phyloP scores from a whole-genome alignment of 1,284 basidiomycete genomes.

The Heterobasidion parviporum region DNA sequence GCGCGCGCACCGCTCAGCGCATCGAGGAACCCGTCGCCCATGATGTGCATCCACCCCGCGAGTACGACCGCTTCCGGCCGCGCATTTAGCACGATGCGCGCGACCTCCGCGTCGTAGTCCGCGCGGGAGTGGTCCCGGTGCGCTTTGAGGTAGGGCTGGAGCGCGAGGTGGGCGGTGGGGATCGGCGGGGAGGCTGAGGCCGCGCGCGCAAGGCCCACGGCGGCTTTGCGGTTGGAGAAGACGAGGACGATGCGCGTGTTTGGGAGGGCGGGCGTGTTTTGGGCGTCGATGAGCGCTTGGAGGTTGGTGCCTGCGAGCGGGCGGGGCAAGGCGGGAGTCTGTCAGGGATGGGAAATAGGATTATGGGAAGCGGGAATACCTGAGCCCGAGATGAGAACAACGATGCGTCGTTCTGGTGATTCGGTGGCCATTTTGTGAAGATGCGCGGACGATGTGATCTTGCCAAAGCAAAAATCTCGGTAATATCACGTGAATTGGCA shows the following conservation, averaged over 20 bases:
- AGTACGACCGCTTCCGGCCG: conserved; percentile 85
- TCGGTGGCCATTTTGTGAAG: background rate
- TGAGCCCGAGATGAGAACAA: conserved; percentile 77
- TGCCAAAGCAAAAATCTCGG: too few species aligned
- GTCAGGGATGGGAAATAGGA: background rate
- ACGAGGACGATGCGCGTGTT: conserved; percentile 73
- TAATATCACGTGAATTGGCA: too few species aligned
- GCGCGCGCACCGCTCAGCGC: conserved; percentile 32
- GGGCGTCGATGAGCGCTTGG: conserved; percentile 91
- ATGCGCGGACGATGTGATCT: too few species aligned
- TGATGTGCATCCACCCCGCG: conserved; percentile 97
- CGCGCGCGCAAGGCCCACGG: conserved; percentile 84
- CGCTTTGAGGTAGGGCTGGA: conserved; percentile 79
- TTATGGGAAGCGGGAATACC: conserved; percentile 37
- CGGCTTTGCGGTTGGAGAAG: conserved; percentile 88
- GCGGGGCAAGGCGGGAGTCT: conserved; percentile 5
- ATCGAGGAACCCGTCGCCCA: conserved; percentile 52
- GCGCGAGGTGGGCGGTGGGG: conserved; percentile 75
- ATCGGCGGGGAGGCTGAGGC: conserved; percentile 64
- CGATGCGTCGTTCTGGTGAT: conserved; percentile 32
- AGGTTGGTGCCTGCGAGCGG: conserved; percentile 77
- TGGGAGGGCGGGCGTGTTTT: conserved; percentile 57
- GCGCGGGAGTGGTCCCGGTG: conserved; percentile 68
- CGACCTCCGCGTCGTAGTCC: conserved; percentile 86
- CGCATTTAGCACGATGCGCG: conserved; percentile 53